Conservation (phyloP, 2,329 filamentous ascomycete genomes). For the Bimuria novae-zelandiae region DNA sequence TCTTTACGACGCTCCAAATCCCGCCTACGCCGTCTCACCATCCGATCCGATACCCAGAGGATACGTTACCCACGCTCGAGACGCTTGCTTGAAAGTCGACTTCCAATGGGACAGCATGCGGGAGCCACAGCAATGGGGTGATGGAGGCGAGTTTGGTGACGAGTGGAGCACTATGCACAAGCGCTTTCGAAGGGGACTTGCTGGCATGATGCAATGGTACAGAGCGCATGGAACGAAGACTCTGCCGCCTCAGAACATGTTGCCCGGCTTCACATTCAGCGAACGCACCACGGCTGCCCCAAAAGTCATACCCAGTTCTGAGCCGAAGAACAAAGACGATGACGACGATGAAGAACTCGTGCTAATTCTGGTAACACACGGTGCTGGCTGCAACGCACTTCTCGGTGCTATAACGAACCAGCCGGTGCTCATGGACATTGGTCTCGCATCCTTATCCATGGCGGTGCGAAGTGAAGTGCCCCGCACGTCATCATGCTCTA, state of each 20-base stretch:
- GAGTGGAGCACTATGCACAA: conserved; percentile 97
- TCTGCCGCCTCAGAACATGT: conserved; percentile 37
- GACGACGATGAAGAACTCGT: conserved; percentile 71
- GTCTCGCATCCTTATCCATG: conserved; percentile 89
- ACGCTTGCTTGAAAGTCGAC: conserved; percentile 85
- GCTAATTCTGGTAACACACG: conserved; percentile 87
- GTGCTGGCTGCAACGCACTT: conserved; percentile 92
- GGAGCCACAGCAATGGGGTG: conserved; percentile 77
- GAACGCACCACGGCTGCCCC: conserved; percentile 34
- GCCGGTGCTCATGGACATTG: conserved; percentile 87
- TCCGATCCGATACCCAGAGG: conserved; percentile 83
- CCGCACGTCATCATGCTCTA: conserved; percentile 28
- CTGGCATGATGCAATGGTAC: conserved; percentile 85
- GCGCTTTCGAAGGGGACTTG: conserved; percentile 79
- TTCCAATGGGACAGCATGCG: conserved; percentile 96
- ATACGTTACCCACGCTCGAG: conserved; percentile 87
- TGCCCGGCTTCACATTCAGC: conserved; percentile 39
- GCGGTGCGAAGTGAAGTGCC: conserved; percentile 54
- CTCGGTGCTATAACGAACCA: conserved; percentile 91
- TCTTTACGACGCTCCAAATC: conserved; percentile 74
- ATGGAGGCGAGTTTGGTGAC: conserved; percentile 85
- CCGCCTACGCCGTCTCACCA: conserved; percentile 80
- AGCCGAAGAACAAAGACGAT: conserved; percentile 39
- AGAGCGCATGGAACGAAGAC: conserved; percentile 50
- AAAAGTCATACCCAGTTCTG: conserved; percentile 40